A percentile compares a stretch with the other conserved stretches of the same genome.
Conservation (phyloP, 345 rosid genomes). For the Aethionema arabicum region DNA sequence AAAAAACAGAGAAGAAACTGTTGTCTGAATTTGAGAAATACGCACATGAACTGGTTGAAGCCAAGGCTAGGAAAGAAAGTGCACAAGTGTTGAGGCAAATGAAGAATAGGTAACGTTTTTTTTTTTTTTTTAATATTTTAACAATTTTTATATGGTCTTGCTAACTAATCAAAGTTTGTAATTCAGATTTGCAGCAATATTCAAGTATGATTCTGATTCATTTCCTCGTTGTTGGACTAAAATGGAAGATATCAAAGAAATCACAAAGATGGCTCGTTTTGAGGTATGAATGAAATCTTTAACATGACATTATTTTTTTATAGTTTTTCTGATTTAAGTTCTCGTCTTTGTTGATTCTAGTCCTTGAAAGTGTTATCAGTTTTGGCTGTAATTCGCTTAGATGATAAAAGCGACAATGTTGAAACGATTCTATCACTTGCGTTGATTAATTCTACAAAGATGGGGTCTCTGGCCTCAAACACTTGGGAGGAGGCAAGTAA, state of each 20-base stretch:
- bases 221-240: slow-evolving; percentile 86
- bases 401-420: slow-evolving; percentile 55
- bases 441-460: slow-evolving; percentile 47
- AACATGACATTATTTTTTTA: slow-evolving; percentile 31
- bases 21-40: slow-evolving; percentile 43
- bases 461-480: slow-evolving; percentile 70
- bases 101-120: slow-evolving; percentile 33
- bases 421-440: slow-evolving; percentile 49
- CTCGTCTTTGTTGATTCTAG: slow-evolving; percentile 37
- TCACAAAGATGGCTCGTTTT: slow-evolving; percentile 66
- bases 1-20: slow-evolving; percentile 49
- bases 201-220: slow-evolving; percentile 74
- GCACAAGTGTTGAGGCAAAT: slow-evolving; percentile 62
- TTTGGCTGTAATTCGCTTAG: slow-evolving; percentile 66
- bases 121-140: too few relatives aligned
- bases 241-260: slow-evolving; percentile 75
- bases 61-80: slow-evolving; percentile 69
- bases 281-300: slow-evolving; percentile 43
- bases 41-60: slow-evolving; percentile 62
- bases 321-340: slow-evolving; percentile 3
- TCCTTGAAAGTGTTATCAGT: slow-evolving; percentile 71
- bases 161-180: too few relatives aligned
- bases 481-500: slow-evolving; percentile 66
- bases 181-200: slow-evolving; percentile 62
- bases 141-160: too few relatives aligned